A percentile compares a stretch with the other conserved stretches of the same genome.
Evolutionary conservation across 495 filamentous ascomycete species (phyloP).

Genomic region (Darksidea phi): DNA sequence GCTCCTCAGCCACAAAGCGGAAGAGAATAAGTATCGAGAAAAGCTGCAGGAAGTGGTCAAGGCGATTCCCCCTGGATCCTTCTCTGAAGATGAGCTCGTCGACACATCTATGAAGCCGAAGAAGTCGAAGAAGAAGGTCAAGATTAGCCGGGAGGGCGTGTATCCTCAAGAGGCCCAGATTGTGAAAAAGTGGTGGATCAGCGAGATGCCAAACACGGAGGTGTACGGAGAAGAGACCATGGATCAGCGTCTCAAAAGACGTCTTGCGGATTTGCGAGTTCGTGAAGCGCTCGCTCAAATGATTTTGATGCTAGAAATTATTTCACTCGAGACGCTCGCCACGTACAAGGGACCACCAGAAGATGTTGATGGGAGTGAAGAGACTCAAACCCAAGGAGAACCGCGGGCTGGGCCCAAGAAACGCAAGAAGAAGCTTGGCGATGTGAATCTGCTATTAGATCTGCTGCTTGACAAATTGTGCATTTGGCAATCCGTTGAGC

Average conservation of each 20-base stretch:
- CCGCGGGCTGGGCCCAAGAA: constrained; percentile 41
- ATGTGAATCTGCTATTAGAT: constrained; percentile 69
- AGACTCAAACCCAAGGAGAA: constrained; percentile 31
- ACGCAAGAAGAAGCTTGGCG: constrained; percentile 52
- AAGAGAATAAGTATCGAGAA: constrained; percentile 87
- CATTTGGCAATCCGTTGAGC: constrained; percentile 88
- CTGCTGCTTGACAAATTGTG: constrained; percentile 85
- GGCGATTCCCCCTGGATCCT: constrained; percentile 56
- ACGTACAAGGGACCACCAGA: constrained; percentile 45
- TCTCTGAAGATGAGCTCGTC: constrained; percentile 59
- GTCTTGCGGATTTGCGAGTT: constrained; percentile 62
- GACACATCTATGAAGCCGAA: constrained; percentile 28
- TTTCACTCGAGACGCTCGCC: constrained; percentile 59
- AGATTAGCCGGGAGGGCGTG: constrained; percentile 71
- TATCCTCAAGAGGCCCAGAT: constrained; percentile 75
- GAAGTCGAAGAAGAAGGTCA: constrained; percentile 62
- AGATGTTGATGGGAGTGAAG: constrained; percentile 33
- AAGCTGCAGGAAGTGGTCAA: constrained; percentile 66
- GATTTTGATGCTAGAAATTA: constrained; percentile 82
- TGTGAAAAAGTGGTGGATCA: constrained; percentile 74
- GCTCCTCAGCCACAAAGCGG: constrained; percentile 67
- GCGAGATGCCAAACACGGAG: constrained; percentile 42
- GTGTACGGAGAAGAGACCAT: constrained; percentile 24
- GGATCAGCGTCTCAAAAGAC: constrained; percentile 56
- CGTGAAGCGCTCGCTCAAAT: constrained; percentile 83